phyloP scores from a whole-genome alignment of 2,329 filamentous ascomycete species.

The Drechslerella stenobrocha region DNA sequence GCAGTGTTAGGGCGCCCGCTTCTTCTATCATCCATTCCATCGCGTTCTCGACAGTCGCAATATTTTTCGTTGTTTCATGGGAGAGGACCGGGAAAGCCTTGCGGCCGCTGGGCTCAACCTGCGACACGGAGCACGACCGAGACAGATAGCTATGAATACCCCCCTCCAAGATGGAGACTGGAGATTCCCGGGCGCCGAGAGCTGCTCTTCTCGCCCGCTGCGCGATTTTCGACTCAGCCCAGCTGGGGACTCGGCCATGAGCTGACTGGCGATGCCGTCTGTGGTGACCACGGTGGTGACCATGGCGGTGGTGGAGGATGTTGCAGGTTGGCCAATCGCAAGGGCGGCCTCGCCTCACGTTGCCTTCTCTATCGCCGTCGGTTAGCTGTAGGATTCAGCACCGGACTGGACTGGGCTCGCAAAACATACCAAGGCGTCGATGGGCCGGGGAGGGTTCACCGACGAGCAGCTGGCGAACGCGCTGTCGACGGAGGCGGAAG shows the following conservation, averaged over 20 bases:
- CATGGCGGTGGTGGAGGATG: too few species aligned
- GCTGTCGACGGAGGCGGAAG: too few species aligned
- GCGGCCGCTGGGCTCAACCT: background rate
- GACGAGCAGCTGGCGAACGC: too few species aligned
- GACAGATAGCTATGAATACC: background rate
- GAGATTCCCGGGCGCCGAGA: background rate
- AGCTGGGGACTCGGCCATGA: too few species aligned
- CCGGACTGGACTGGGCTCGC: background rate
- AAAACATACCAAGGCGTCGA: background rate
- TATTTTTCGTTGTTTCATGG: background rate
- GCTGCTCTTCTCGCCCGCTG: background rate
- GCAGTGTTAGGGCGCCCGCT: background rate
- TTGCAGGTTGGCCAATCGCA: conserved; percentile 31
- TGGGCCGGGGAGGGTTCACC: background rate
- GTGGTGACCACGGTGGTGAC: too few species aligned
- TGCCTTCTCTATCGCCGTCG: conserved; percentile 20
- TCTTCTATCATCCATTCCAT: conserved; percentile 7
- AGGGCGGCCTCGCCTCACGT: conserved; percentile 34
- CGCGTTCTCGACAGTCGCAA: background rate
- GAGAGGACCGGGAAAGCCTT: conserved; percentile 7
- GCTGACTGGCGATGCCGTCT: conserved; percentile 11
- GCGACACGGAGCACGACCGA: conserved; percentile 1
- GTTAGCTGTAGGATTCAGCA: conserved; percentile 37
- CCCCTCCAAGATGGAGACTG: background rate
- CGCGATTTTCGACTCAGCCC: conserved; percentile 5